Conservation (phyloP, 352 stramenopile species). For the Pythium coloratum region DNA sequence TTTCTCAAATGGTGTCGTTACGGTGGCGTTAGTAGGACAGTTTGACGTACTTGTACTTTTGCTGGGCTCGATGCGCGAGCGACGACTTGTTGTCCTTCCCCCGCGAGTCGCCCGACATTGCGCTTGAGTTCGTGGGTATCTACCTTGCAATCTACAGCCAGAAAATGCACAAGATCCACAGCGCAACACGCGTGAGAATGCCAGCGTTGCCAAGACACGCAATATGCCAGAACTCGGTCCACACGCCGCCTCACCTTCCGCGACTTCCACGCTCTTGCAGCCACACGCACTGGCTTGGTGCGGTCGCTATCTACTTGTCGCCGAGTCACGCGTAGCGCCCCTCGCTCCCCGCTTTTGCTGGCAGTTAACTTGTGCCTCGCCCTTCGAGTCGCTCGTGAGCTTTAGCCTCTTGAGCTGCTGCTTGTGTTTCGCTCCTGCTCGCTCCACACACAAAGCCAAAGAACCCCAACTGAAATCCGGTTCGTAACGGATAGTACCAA, state of each 20-base stretch:
- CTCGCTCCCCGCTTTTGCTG: background rate
- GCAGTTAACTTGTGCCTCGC: background rate
- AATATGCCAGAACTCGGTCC: background rate
- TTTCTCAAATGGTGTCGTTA: background rate
- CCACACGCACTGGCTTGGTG: background rate
- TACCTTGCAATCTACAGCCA: background rate
- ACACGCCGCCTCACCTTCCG: background rate
- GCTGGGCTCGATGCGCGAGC: slow-evolving; percentile 81
- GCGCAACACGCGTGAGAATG: slow-evolving; percentile 4
- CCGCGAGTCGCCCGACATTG: slow-evolving; percentile 64
- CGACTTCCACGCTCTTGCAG: slow-evolving; percentile 1
- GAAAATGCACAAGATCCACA: background rate
- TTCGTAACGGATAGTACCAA: slow-evolving; percentile 19
- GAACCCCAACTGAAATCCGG: slow-evolving; percentile 29
- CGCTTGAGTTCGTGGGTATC: background rate
- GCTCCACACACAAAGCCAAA: slow-evolving; percentile 28
- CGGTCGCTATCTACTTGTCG: background rate
- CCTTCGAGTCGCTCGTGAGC: slow-evolving; percentile 3
- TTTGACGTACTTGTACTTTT: slow-evolving; percentile 82
- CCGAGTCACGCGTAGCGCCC: background rate
- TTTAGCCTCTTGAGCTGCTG: background rate
- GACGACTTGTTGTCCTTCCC: slow-evolving; percentile 87
- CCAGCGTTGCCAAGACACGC: background rate
- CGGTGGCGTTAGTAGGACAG: background rate
- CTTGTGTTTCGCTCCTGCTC: slow-evolving; percentile 10